phyloP scores from a whole-genome alignment of 371 early-diverging fungal genomes.

The Mortierella sp. region DNA sequence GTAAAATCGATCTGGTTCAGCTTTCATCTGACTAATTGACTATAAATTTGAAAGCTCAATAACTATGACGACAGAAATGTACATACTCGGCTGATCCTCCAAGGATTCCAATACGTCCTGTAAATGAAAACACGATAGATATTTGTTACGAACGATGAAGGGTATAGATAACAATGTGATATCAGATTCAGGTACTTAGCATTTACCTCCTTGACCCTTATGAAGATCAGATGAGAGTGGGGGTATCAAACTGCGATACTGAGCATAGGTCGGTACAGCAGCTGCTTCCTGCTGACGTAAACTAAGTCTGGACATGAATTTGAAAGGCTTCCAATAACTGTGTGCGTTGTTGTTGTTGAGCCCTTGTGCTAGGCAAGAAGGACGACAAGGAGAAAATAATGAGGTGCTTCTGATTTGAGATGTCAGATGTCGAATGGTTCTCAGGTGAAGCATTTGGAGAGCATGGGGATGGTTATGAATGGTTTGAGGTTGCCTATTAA shows the following conservation, averaged over 20 bases:
- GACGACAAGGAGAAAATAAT: background rate
- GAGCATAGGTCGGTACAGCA: slow-evolving; percentile 22
- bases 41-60: background rate
- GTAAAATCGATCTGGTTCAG: background rate
- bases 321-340: background rate
- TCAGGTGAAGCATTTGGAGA: slow-evolving; percentile 5
- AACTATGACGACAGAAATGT: background rate
- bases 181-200: background rate
- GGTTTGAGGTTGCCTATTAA: background rate
- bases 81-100: slow-evolving; percentile 86
- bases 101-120: slow-evolving; percentile 76
- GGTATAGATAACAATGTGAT: no score
- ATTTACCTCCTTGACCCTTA: slow-evolving; percentile 90
- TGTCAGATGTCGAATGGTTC: slow-evolving; percentile 17
- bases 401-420: background rate
- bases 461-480: background rate
- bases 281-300: slow-evolving; percentile 18
- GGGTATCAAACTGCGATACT: slow-evolving; percentile 74
- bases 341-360: background rate
- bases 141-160: no score
- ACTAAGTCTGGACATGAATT: slow-evolving; percentile 35
- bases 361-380: background rate
- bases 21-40: no score
- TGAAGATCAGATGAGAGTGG: slow-evolving; percentile 75
- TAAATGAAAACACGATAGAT: background rate